Conservation (phyloP, 1,284 basidiomycete species). For the Trichosporon sp. region DNA sequence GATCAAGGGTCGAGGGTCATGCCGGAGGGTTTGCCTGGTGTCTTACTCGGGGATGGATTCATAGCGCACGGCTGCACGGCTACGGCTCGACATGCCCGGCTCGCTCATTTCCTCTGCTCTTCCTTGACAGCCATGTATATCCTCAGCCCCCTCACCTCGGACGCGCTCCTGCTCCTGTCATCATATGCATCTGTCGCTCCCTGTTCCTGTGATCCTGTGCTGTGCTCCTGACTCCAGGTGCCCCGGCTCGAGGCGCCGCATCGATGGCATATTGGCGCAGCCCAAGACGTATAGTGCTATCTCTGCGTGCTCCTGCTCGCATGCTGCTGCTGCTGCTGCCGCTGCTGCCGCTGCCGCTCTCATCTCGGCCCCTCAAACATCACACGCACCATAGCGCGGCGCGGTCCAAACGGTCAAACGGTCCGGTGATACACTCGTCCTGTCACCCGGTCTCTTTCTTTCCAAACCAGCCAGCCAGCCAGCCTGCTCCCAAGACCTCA, state of each 20-base stretch:
- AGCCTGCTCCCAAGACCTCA: background rate
- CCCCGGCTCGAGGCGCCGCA: background rate
- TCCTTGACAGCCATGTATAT: background rate
- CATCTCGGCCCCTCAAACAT: constrained; percentile 10
- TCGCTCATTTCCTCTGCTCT: background rate
- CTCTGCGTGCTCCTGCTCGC: background rate
- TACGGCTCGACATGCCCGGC: too few relatives aligned
- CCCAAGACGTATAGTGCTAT: background rate
- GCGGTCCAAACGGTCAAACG: background rate
- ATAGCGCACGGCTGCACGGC: background rate
- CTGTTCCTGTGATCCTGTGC: background rate
- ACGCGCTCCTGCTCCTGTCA: background rate
- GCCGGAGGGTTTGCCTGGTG: constrained; percentile 2
- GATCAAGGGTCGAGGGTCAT: background rate
- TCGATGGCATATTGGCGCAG: background rate
- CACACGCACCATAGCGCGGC: constrained; percentile 9
- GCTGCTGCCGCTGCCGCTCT: background rate
- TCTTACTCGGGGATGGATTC: constrained; percentile 9
- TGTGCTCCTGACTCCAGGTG: background rate
- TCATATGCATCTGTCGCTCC: background rate
- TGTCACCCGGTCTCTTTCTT: constrained; percentile 8
- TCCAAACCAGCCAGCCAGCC: background rate
- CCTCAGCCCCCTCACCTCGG: background rate
- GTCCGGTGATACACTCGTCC: constrained; percentile 8
- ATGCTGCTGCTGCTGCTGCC: background rate